Evolutionary conservation across 2,329 filamentous ascomycete species (phyloP).

Genomic region (Monilinia polystroma): DNA sequence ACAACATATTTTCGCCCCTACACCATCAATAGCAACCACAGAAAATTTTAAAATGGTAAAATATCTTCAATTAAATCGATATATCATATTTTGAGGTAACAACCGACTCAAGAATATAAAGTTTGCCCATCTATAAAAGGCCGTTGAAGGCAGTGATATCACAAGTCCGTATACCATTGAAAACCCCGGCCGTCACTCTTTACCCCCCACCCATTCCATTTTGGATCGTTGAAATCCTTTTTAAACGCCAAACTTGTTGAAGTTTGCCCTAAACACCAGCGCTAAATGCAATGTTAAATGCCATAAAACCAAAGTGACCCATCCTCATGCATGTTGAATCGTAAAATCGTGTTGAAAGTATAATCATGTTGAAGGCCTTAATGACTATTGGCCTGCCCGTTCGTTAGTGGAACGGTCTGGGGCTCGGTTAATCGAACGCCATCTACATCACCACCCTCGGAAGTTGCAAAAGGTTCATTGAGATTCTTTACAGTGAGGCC

Average conservation of each 20-base stretch:
- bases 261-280: conserved; percentile 39
- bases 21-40: neutral
- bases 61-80: conserved; percentile 3
- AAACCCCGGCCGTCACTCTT: conserved; percentile 17
- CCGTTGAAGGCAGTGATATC: conserved; percentile 25
- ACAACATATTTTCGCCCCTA: neutral
- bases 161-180: conserved; percentile 19
- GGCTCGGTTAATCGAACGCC: conserved; percentile 25
- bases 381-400: conserved; percentile 26
- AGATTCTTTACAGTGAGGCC: conserved; percentile 69
- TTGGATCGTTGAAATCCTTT: conserved; percentile 38
- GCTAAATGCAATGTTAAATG: conserved; percentile 39
- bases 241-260: conserved; percentile 41
- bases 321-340: conserved; percentile 39
- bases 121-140: conserved; percentile 22
- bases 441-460: conserved; percentile 26
- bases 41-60: neutral
- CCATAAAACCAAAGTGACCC: conserved; percentile 23
- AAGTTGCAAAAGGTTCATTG: conserved; percentile 45
- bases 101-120: conserved; percentile 1
- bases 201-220: conserved; percentile 15
- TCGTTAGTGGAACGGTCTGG: conserved; percentile 30
- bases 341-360: conserved; percentile 33
- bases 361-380: conserved; percentile 30
- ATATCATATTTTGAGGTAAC: neutral